Evolutionary conservation across 371 early-diverging fungal species (phyloP), one percentile per base, ranked within the genome.

Genomic region (Blakeslea trispora): DNA sequence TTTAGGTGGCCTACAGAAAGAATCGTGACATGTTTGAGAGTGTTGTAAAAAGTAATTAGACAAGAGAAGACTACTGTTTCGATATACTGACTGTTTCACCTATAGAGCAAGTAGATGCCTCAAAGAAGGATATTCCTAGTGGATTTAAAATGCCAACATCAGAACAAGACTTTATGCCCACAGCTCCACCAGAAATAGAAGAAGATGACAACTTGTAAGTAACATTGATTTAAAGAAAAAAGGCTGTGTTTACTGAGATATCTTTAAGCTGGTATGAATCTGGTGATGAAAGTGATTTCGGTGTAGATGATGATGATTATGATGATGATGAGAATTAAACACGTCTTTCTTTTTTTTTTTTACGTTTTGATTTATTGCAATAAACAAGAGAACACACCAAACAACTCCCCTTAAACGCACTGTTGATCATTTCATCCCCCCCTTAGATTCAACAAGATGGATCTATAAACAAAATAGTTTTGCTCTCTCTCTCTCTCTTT

Each of bases 1-100:
- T 18, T 13, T 64, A 81, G 71, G 89, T 90, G 35, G 85, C 92
- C 78, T 94, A 88, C 79, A 73, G 95, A 52, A 81, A 78, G 50
- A 81, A 94, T 53, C 78, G 90, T 37, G 81, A 73, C 18, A 55
- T 76, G 69, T 94, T 90, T 72, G 82, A 90, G 32, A 57, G 42
- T 14, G 79, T 90, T 39, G 94, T 92, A n/a, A 63, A 81, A 58
- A 73, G 81, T 67, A 87, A 65, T 69, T 66, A 28, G 42, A 5
- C 10, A 15, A 21, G 31, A 23, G 15, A 28, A 21, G 5, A 28
- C 18, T n/a, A n/a, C n/a, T n/a, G n/a, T n/a, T n/a, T n/a, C n/a
- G n/a, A n/a, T n/a, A n/a, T n/a, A n/a, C n/a, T n/a, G n/a, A n/a
- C n/a, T n/a, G n/a, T n/a, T 15, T 53, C 11, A 23, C n/a, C n/a